phyloP scores from a whole-genome alignment of 1,284 basidiomycete genomes.

The Mycena citricolor region DNA sequence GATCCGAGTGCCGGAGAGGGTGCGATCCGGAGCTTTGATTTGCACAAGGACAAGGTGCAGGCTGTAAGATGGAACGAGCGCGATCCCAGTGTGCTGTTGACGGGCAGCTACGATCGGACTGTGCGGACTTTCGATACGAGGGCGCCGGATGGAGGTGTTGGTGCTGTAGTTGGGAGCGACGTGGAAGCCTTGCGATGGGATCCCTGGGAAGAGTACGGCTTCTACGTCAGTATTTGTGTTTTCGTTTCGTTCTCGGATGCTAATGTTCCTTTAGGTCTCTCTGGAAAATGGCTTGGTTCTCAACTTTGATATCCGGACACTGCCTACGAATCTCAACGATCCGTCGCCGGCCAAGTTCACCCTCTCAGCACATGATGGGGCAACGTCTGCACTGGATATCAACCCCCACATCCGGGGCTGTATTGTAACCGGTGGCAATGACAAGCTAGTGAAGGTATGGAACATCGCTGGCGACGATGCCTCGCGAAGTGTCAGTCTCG shows the following conservation, averaged over 20 bases:
- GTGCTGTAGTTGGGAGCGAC: conserved; percentile 81
- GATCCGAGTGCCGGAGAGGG: conserved; percentile 57
- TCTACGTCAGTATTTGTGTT: conserved; percentile 69
- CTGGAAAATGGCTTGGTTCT: conserved; percentile 91
- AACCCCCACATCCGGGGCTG: conserved; percentile 91
- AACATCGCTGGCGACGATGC: conserved; percentile 74
- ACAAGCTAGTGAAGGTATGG: conserved; percentile 95
- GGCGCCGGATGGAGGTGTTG: conserved; percentile 77
- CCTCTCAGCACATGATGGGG: conserved; percentile 92
- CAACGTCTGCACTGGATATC: conserved; percentile 88
- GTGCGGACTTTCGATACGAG: conserved; percentile 92
- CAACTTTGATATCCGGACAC: conserved; percentile 86
- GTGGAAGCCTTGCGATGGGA: conserved; percentile 96
- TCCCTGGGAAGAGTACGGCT: conserved; percentile 85
- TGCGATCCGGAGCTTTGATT: conserved; percentile 82
- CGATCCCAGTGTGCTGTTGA: conserved; percentile 86
- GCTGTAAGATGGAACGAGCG: conserved; percentile 93
- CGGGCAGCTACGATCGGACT: conserved; percentile 92
- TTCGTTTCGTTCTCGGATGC: conserved; percentile 13
- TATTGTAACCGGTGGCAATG: conserved; percentile 90
- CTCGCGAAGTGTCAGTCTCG: conserved; percentile 78
- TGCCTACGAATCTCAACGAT: conserved; percentile 63
- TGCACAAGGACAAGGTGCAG: conserved; percentile 98
- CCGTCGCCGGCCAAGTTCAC: conserved; percentile 82
- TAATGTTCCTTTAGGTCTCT: conserved; percentile 60